Evolutionary conservation across 2,329 filamentous ascomycete species (phyloP).

Genomic region (Bipolaris victoriae): DNA sequence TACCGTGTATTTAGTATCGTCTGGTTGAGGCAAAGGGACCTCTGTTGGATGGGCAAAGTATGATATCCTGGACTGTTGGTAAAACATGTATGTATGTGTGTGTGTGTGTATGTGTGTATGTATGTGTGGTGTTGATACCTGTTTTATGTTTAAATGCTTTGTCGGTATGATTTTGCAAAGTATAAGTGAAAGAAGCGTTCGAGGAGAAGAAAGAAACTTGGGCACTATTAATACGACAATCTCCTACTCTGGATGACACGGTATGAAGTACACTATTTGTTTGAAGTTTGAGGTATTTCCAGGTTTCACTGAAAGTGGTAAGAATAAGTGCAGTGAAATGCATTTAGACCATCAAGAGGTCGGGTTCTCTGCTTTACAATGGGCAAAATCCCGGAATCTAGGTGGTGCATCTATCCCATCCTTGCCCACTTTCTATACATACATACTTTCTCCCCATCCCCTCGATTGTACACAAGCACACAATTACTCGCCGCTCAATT

Average conservation of each 20-base stretch:
- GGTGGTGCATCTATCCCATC: background rate
- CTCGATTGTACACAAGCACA: background rate
- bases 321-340: too few relatives aligned
- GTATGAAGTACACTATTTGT: too few relatives aligned
- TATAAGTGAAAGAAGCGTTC: background rate
- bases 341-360: too few relatives aligned
- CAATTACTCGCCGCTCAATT: conserved; percentile 61
- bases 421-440: background rate
- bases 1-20: conserved; percentile 14
- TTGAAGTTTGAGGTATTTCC: too few relatives aligned
- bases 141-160: background rate
- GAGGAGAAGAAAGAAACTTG: background rate
- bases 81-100: background rate
- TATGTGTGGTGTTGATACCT: background rate
- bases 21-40: background rate
- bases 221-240: background rate
- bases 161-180: background rate
- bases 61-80: background rate
- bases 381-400: too few relatives aligned
- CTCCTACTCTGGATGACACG: too few relatives aligned
- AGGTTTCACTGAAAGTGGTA: too few relatives aligned
- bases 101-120: background rate
- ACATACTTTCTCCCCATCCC: background rate
- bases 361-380: too few relatives aligned
- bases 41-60: background rate